Percentiles rank a stretch among this genome's conserved stretches.
phyloP scores from a whole-genome alignment of 108 stramenopile species.

The Seminavis robusta region DNA sequence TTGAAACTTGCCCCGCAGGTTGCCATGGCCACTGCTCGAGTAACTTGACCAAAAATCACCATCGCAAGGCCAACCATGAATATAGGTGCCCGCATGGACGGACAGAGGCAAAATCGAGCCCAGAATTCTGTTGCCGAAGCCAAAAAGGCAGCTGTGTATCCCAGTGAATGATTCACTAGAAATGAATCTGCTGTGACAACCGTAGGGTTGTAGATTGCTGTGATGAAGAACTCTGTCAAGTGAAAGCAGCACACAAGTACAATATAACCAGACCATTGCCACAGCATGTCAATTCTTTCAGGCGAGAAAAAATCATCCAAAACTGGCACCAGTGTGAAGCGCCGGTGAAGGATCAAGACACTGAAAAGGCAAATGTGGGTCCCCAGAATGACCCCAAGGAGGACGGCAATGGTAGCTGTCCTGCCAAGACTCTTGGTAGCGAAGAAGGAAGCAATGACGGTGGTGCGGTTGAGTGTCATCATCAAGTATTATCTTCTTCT shows the following conservation, averaged over 20 bases:
- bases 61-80: conserved; percentile 53
- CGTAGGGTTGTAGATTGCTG: conserved; percentile 65
- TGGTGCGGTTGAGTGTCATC: neutral
- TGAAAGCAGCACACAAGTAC: conserved; percentile 72
- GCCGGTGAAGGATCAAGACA: conserved; percentile 11
- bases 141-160: conserved; percentile 88
- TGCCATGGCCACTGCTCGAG: conserved; percentile 88
- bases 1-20: conserved; percentile 93
- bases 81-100: conserved; percentile 16
- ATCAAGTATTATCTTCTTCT: neutral
- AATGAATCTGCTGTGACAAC: conserved; percentile 75
- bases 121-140: conserved; percentile 85
- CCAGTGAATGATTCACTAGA: conserved; percentile 88
- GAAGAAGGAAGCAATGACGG: neutral
- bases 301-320: conserved; percentile 5
- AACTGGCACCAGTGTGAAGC: neutral
- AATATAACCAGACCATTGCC: conserved; percentile 76
- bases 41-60: conserved; percentile 65
- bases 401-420: conserved; percentile 35
- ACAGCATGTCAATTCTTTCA: conserved; percentile 22
- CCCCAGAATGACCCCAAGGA: conserved; percentile 46
- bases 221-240: conserved; percentile 78
- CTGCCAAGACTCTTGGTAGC: conserved; percentile 32
- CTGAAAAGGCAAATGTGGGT: conserved; percentile 31
- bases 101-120: conserved; percentile 60